These are phyloP conservation scores for Pseudogymnoascus sp. DNA, from an alignment of 2,329 filamentous ascomycete species.

Conservation along the genomic window DNA sequence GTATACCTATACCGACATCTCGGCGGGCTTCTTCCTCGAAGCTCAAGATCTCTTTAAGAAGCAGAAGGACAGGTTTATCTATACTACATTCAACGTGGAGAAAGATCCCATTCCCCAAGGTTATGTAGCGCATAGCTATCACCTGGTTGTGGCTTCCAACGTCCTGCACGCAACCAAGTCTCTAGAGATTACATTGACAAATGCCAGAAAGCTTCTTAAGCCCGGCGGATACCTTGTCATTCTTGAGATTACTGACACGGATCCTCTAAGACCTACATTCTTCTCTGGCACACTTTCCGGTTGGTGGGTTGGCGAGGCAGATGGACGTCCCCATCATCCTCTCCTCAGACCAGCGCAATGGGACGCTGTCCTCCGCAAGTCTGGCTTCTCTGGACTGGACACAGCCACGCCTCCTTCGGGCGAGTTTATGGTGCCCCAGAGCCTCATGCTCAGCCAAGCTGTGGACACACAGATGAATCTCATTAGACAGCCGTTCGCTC, in stretches of 20 bases:
- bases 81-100: conserved; percentile 27
- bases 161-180: conserved; percentile 31
- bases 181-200: conserved; percentile 16
- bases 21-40: conserved; percentile 33
- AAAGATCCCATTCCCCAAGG: conserved; percentile 24
- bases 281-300: conserved; percentile 26
- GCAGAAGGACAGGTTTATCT: conserved; percentile 19
- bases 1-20: conserved; percentile 41
- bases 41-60: conserved; percentile 23
- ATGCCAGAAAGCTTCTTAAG: conserved; percentile 22
- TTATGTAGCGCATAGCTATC: conserved; percentile 24
- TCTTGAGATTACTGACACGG: conserved; percentile 20
- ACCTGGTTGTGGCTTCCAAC: conserved; percentile 30
- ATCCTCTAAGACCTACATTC: conserved; percentile 20
- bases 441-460: conserved; percentile 28
- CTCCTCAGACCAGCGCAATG: conserved; percentile 14
- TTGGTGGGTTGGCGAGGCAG: conserved; percentile 27
- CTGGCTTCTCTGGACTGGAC: conserved; percentile 27
- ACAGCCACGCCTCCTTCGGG: conserved; percentile 14
- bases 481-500: conserved; percentile 23
- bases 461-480: conserved; percentile 24
- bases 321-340: conserved; percentile 16
- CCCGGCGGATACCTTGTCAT: conserved; percentile 21
- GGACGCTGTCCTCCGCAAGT: conserved; percentile 18
- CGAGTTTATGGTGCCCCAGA: conserved; percentile 10